Percentiles rank a stretch among this genome's conserved stretches.
These are phyloP conservation scores for Acanthochlamys bracteata DNA, from an alignment of 106 monocot species.

Conservation along the genomic window DNA sequence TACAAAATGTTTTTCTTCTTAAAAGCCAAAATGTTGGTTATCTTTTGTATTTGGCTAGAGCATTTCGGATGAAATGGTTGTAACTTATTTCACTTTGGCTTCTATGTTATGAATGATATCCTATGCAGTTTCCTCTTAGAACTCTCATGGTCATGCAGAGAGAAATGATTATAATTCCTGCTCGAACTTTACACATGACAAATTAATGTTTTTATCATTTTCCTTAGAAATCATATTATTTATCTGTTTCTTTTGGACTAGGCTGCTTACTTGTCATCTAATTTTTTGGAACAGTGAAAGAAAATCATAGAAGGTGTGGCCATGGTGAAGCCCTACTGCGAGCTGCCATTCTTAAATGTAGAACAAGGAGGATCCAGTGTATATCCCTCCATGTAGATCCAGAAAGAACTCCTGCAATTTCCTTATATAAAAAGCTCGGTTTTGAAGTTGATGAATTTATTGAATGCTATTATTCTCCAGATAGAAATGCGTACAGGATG, in stretches of 20 bases:
- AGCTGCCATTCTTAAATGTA: constrained; percentile 68
- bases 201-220: too few species aligned
- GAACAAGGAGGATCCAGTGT: constrained; percentile 57
- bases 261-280: not conserved
- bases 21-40: too few species aligned
- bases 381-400: constrained; percentile 87
- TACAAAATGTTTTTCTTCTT: too few species aligned
- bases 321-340: constrained; percentile 27
- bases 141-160: too few species aligned
- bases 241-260: not conserved
- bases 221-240: not conserved
- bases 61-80: too few species aligned
- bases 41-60: too few species aligned
- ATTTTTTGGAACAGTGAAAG: not conserved
- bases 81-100: too few species aligned
- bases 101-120: too few species aligned
- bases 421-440: constrained; percentile 62
- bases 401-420: constrained; percentile 44
- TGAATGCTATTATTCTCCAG: constrained; percentile 60
- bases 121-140: too few species aligned
- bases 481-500: constrained; percentile 87
- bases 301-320: not conserved
- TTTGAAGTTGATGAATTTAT: constrained; percentile 58
- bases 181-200: too few species aligned
- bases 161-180: too few species aligned